Base-by-base conservation (phyloP, 1,284 basidiomycete species). In the Fomitopsis palustris region DNA sequence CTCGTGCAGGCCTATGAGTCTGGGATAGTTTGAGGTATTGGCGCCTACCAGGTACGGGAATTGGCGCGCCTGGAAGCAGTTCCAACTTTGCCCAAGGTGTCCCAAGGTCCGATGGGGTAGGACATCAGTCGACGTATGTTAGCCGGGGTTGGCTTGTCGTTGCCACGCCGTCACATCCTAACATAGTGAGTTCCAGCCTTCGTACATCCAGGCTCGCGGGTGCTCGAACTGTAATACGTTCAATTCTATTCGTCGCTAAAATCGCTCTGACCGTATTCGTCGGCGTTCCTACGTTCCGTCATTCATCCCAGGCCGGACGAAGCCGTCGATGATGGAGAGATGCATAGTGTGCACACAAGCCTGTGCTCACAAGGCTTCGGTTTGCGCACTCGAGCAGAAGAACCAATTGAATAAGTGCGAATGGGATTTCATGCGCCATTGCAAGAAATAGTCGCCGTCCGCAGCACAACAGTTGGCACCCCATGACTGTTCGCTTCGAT, bases 11-110 rank as follows among this genome's bases (percentile, higher is more conserved):
- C 45, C 49, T 49, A 53, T 52, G 29, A 33, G 49, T 49, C 12
- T 21, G 56, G 39, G 21, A 35, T 57, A 53, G 49, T 53, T 57
- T 45, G 56, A 57, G 56, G 49, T 25, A 57, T 38, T 53, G 47
- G 56, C 56, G 56, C 56, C 42, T 25, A n/a, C 37, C 49, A 57
- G 56, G 56, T 38, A 57, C 56, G 29, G 19, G 47, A n/a, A 16
- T 17, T 35, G 41, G 25, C 42, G 27, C 54, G 21, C 49, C 33
- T 16, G 49, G 29, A 17, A 52, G 31, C 29, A 37, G 31, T 35
- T 52, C 49, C 33, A 23, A 19, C 33, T 35, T 35, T 37, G 49
- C n/a, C 49, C n/a, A 35, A 27, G n/a, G 31, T 29, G 7, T 12
- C 19, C 29, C 49, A 3, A 52, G 49, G 35, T 52, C 49, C 49